Evolutionary conservation across 768 basidiomycete genomes (phyloP).

Genomic region (Heimioporus sp.): DNA sequence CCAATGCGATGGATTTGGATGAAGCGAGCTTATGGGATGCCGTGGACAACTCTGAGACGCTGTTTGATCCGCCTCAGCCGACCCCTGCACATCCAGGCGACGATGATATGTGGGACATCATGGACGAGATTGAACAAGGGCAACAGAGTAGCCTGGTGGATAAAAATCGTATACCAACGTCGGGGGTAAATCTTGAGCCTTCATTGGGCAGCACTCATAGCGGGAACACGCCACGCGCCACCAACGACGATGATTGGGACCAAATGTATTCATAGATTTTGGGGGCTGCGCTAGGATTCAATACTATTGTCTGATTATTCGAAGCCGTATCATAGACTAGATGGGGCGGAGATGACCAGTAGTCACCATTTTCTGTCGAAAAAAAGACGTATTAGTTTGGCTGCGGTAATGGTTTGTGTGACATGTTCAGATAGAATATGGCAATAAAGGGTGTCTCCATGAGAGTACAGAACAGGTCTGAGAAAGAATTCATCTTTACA

Average conservation of each 20-base stretch:
- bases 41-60: slow-evolving; percentile 10
- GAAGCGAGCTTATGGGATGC: slow-evolving; percentile 40
- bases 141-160: slow-evolving; percentile 1
- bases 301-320: background rate
- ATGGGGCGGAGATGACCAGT: no score
- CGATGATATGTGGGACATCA: slow-evolving; percentile 73
- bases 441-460: slow-evolving; percentile 29
- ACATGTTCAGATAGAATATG: slow-evolving; percentile 15
- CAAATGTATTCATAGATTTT: slow-evolving; percentile 54
- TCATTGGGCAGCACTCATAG: slow-evolving; percentile 8
- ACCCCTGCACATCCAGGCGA: slow-evolving; percentile 28
- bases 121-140: slow-evolving; percentile 51
- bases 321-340: no score
- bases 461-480: slow-evolving; percentile 31
- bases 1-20: slow-evolving; percentile 29
- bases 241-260: slow-evolving; percentile 57
- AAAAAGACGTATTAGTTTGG: slow-evolving; percentile 4
- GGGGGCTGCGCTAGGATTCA: background rate
- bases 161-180: slow-evolving; percentile 20
- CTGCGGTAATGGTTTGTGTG: no score
- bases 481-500: slow-evolving; percentile 21
- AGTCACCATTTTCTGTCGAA: slow-evolving; percentile 1
- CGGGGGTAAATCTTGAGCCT: slow-evolving; percentile 19
- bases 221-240: slow-evolving; percentile 17
- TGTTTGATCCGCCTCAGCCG: slow-evolving; percentile 6